Evolutionary conservation across 2,329 filamentous ascomycete species (phyloP).

Genomic region (Gaeumannomyces sp.): DNA sequence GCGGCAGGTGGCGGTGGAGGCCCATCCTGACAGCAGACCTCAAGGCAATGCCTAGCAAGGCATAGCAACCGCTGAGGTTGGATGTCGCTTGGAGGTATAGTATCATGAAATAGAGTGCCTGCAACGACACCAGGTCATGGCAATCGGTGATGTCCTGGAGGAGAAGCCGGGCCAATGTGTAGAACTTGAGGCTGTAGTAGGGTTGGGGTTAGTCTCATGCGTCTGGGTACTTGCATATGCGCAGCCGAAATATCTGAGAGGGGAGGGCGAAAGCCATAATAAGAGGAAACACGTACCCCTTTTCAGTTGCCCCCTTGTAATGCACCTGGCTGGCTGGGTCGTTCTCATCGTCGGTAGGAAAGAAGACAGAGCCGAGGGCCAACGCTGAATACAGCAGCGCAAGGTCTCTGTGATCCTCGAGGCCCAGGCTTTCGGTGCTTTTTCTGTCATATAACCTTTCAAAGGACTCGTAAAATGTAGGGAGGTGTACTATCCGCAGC

Average conservation of each 20-base stretch:
- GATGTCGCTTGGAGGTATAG: conserved; percentile 75
- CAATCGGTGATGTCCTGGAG: conserved; percentile 63
- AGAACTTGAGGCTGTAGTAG: conserved; percentile 61
- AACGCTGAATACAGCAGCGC: conserved; percentile 65
- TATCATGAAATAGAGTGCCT: conserved; percentile 73
- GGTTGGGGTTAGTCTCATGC: not conserved
- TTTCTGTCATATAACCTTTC: conserved; percentile 69
- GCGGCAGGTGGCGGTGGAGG: conserved; percentile 65
- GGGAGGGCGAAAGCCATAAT: not conserved
- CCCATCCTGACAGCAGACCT: conserved; percentile 72
- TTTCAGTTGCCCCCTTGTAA: conserved; percentile 46
- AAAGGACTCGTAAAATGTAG: conserved; percentile 71
- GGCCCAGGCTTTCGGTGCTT: conserved; percentile 53
- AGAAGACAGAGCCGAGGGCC: conserved; percentile 68
- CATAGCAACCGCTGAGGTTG: conserved; percentile 72
- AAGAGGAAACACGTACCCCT: conserved; percentile 42
- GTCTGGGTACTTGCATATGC: too few species aligned
- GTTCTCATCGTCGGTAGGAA: conserved; percentile 47
- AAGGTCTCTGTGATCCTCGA: conserved; percentile 62
- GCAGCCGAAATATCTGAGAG: conserved; percentile 8
- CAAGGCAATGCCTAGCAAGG: conserved; percentile 72
- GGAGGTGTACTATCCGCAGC: conserved; percentile 69
- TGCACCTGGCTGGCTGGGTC: conserved; percentile 32
- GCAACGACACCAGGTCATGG: conserved; percentile 66
- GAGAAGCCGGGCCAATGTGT: conserved; percentile 59